Evolutionary conservation across 1,284 basidiomycete genomes (phyloP), one percentile per base, ranked within the genome.

Genomic region (Abortiporus biennis): DNA sequence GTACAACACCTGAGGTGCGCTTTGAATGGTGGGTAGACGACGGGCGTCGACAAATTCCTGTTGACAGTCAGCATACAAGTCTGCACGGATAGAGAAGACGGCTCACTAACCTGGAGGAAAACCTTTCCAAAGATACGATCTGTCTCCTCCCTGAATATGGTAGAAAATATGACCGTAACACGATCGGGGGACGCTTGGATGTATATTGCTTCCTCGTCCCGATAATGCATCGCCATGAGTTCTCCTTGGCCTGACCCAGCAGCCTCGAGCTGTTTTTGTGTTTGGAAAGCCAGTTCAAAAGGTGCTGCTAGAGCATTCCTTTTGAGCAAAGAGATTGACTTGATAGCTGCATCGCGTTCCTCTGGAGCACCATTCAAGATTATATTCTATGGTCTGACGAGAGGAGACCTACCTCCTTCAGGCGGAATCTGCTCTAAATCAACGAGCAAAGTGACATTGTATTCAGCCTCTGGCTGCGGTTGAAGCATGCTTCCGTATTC

Each of bases 41-140:
- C 95, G 79, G 6, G 96, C 95, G 69, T 99, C 96, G 34, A 98
- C 96, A 54, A 99, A 99, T 80, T 99, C 96, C 90, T 94, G 52
- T 3, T 33, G 27, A n/a, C 20, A 12, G 6, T 29, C 30, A 42
- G 9, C 8, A 22, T 25, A 16, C 23, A 32, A 6, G 21, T 20
- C 24, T 36, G n/a, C 25, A 19, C 4, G 23, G 20, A 4, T 35
- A 39, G 12, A 36, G 15, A 39, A 40, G 27, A 20, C 13, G 8
- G 23, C n/a, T n/a, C n/a, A 61, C 74, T 50, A 49, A 90, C 92
- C 75, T 99, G 96, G 47, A 99, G 68, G 70, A 99, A 99, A 4
- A 99, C 89, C 58, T 93, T 93, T 19, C 96, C 96, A 61, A 93
- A 92, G 40, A 98, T 90, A 43, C 92, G 80, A 67, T 99, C 96